Evolutionary conservation across 495 filamentous ascomycete species (phyloP).

Genomic region (Neurospora sp.): DNA sequence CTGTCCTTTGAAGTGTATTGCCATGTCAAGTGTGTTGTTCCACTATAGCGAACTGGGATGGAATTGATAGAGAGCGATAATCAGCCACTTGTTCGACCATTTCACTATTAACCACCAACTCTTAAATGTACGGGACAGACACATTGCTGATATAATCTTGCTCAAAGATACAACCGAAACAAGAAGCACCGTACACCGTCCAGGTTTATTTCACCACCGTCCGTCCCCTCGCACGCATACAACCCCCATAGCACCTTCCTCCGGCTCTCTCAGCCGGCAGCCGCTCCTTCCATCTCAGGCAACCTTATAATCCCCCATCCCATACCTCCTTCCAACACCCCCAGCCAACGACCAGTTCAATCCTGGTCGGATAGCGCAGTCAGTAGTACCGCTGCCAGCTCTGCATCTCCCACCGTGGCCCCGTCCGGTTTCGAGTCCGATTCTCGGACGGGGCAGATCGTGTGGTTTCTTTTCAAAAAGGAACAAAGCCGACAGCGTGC

Average conservation of each 20-base stretch:
- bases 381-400: neutral
- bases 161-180: neutral
- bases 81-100: neutral
- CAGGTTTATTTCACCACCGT: neutral
- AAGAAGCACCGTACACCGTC: neutral
- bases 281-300: neutral
- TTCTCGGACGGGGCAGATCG: neutral
- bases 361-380: neutral
- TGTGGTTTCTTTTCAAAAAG: neutral
- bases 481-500: neutral
- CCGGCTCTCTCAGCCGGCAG: neutral
- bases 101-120: neutral
- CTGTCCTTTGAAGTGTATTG: neutral
- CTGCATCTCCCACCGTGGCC: neutral
- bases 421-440: neutral
- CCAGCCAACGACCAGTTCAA: neutral
- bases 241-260: neutral
- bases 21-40: neutral
- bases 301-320: neutral
- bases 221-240: neutral
- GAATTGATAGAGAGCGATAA: too few species aligned
- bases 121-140: neutral
- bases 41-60: neutral
- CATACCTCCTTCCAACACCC: neutral
- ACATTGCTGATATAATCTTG: neutral